A percentile compares a stretch with the other conserved stretches of the same genome.
Evolutionary conservation across 2,329 filamentous ascomycete genomes (phyloP).

Genomic region (Pezicula neosporulosa): DNA sequence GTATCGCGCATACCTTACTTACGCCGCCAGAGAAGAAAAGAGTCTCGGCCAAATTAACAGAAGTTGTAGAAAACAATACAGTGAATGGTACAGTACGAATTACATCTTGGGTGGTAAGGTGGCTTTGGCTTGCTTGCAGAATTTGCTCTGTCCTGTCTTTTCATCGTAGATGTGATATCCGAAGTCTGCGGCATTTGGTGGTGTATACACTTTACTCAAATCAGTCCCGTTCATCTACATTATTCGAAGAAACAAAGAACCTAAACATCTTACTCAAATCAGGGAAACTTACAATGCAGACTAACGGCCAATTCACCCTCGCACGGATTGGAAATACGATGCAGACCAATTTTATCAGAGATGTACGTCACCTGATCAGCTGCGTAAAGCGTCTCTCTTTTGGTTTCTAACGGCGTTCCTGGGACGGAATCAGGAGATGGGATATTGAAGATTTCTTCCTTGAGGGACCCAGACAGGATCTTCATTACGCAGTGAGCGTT

Average conservation of each 20-base stretch:
- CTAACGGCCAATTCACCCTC: slow-evolving; percentile 75
- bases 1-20: too few species aligned
- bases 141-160: not conserved
- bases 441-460: slow-evolving; percentile 68
- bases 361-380: slow-evolving; percentile 84
- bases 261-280: not conserved
- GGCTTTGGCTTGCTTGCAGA: not conserved
- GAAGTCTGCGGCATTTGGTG: slow-evolving; percentile 79
- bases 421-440: slow-evolving; percentile 46
- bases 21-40: too few species aligned
- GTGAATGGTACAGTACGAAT: too few species aligned
- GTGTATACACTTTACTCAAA: slow-evolving; percentile 62
- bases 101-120: too few species aligned
- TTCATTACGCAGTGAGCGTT: slow-evolving; percentile 94
- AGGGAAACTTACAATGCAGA: slow-evolving; percentile 52
- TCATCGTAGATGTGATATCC: slow-evolving; percentile 82
- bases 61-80: too few species aligned
- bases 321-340: slow-evolving; percentile 76
- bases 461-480: slow-evolving; percentile 73
- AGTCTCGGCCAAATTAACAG: too few species aligned
- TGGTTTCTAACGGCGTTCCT: slow-evolving; percentile 11
- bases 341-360: slow-evolving; percentile 80
- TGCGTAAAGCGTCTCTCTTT: slow-evolving; percentile 57
- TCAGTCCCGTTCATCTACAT: not conserved
- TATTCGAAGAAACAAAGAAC: not conserved